Evolutionary conservation across 2,329 filamentous ascomycete genomes (phyloP).

Genomic region (Trichophyton rubrum): DNA sequence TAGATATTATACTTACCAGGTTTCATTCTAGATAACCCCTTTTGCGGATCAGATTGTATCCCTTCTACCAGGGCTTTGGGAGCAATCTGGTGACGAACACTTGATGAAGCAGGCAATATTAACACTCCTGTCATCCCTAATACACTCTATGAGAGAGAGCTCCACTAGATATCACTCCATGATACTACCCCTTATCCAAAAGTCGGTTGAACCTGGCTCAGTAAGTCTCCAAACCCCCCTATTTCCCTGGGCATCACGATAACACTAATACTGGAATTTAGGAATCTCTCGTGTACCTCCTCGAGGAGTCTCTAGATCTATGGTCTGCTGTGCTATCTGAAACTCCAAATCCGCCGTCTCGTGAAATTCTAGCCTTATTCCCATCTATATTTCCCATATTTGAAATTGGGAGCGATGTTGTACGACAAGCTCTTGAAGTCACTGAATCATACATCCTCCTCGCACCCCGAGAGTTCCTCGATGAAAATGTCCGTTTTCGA

Average conservation of each 20-base stretch:
- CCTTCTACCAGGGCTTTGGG: slow-evolving; percentile 72
- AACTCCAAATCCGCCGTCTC: slow-evolving; percentile 46
- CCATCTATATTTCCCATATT: slow-evolving; percentile 54
- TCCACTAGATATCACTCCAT: slow-evolving; percentile 67
- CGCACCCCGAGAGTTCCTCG: slow-evolving; percentile 38
- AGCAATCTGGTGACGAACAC: slow-evolving; percentile 70
- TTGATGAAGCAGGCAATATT: slow-evolving; percentile 91
- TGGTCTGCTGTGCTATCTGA: slow-evolving; percentile 66
- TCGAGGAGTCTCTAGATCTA: slow-evolving; percentile 83
- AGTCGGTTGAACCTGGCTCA: slow-evolving; percentile 64
- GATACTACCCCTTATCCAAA: slow-evolving; percentile 69
- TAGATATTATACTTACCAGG: slow-evolving; percentile 53
- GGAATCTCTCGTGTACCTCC: slow-evolving; percentile 62
- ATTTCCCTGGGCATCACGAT: background rate
- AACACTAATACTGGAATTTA: slow-evolving; percentile 13
- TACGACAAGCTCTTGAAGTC: slow-evolving; percentile 50
- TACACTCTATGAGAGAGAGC: slow-evolving; percentile 69
- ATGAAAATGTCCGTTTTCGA: slow-evolving; percentile 27
- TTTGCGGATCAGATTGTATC: slow-evolving; percentile 70
- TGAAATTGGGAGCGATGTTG: slow-evolving; percentile 52
- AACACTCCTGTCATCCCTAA: slow-evolving; percentile 69
- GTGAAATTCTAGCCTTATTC: slow-evolving; percentile 51
- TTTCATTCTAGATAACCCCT: slow-evolving; percentile 45
- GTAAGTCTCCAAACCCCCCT: slow-evolving; percentile 28
- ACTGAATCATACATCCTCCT: slow-evolving; percentile 59